A percentile compares a stretch with the other conserved stretches of the same genome.
These are phyloP conservation scores for Scutellaria minor DNA, from an alignment of 257 asterid genomes.

Conservation along the genomic window DNA sequence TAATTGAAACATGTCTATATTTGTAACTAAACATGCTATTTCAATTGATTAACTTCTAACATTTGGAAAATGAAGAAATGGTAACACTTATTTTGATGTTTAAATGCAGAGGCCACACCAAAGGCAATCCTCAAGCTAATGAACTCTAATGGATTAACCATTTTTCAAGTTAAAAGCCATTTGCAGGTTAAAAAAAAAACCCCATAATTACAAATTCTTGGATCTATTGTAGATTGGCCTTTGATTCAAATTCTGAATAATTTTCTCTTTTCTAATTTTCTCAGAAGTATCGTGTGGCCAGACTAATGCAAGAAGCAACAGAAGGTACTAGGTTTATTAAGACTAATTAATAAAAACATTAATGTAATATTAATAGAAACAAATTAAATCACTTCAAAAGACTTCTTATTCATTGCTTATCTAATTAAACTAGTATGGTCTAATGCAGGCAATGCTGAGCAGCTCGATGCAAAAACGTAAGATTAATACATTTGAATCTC, in stretches of 20 bases:
- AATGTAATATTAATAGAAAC: too few species aligned
- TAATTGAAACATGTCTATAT: too few species aligned
- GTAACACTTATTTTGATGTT: constrained; percentile 16
- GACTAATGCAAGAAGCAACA: constrained; percentile 24
- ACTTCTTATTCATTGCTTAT: too few species aligned
- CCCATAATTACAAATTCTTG: not conserved
- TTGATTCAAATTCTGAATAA: not conserved
- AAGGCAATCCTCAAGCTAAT: constrained; percentile 56
- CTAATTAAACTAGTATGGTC: not conserved
- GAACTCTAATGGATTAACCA: constrained; percentile 54
- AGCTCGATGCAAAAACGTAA: constrained; percentile 40
- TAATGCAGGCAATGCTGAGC: constrained; percentile 38
- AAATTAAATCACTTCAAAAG: too few species aligned
- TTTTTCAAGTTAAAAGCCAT: constrained; percentile 65
- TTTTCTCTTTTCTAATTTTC: not conserved
- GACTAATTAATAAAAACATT: too few species aligned
- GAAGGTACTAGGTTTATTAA: constrained; percentile 35
- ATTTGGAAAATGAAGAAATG: not conserved
- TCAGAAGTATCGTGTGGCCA: constrained; percentile 48
- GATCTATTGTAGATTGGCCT: not conserved
- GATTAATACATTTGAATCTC: not conserved
- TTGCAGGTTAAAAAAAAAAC: constrained; percentile 42
- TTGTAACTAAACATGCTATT: too few species aligned
- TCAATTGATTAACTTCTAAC: too few species aligned
- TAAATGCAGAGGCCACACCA: constrained; percentile 60